Percentiles rank a stretch among this genome's conserved stretches.
Conservation (phyloP, 129 eudicot species). For the Smallanthus sonchifolius region DNA sequence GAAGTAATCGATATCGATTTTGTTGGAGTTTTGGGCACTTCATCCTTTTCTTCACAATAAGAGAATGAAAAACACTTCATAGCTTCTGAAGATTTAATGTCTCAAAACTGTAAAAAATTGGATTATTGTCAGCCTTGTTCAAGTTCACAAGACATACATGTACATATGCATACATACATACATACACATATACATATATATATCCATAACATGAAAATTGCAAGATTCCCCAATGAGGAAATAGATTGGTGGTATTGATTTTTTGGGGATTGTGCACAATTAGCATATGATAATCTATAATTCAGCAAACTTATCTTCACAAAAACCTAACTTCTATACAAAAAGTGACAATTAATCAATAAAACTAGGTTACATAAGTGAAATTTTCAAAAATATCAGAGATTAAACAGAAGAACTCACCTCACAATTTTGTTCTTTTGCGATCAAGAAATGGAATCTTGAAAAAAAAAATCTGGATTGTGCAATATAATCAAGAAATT, state of each 20-base stretch:
- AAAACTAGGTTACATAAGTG: not conserved
- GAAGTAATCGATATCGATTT: conserved; percentile 42
- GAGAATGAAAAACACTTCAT: conserved; percentile 69
- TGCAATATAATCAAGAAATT: conserved; percentile 9
- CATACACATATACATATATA: not conserved
- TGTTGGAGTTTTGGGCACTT: conserved; percentile 39
- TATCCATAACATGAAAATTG: not conserved
- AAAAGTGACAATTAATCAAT: not conserved
- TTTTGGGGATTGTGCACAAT: not conserved
- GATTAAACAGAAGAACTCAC: conserved; percentile 6
- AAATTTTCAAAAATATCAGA: not conserved
- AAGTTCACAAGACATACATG: not conserved
- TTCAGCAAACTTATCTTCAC: not conserved
- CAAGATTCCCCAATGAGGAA: not conserved
- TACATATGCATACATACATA: not conserved
- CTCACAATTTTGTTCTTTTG: not conserved
- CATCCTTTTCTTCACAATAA: conserved; percentile 51
- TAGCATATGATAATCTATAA: not conserved
- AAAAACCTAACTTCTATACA: conserved; percentile 11
- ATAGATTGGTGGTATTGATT: not conserved
- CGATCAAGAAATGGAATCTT: not conserved
- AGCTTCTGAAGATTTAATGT: conserved; percentile 22
- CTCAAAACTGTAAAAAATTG: conserved; percentile 9
- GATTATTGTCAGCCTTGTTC: conserved; percentile 6
- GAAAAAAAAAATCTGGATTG: conserved; percentile 6